Percentiles rank a stretch among this genome's conserved stretches.
Conservation (phyloP, 345 rosid genomes). For the Gossypium turneri region DNA sequence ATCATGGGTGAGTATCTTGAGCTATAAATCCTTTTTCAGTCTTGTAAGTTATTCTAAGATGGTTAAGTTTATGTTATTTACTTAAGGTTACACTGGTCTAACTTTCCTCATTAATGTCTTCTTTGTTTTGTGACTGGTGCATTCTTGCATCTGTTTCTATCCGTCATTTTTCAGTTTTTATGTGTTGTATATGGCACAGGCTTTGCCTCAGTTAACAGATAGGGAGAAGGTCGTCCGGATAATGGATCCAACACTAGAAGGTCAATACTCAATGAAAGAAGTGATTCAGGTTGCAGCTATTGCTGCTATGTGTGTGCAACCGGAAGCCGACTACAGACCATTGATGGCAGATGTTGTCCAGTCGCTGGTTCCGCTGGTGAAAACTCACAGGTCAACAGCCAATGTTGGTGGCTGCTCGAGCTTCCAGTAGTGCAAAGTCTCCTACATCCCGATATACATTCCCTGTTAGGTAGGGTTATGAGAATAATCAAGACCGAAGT, state of each 20-base stretch:
- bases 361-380: constrained; percentile 75
- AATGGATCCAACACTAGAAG: constrained; percentile 80
- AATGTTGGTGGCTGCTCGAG: constrained; percentile 51
- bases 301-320: constrained; percentile 95
- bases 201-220: constrained; percentile 69
- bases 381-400: constrained; percentile 49
- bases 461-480: constrained; percentile 34
- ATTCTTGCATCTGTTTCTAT: neutral
- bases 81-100: neutral
- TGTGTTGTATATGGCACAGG: constrained; percentile 35
- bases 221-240: constrained; percentile 77
- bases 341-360: constrained; percentile 94
- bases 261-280: constrained; percentile 79
- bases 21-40: neutral
- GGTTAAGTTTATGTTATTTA: neutral
- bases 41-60: neutral
- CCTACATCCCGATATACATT: constrained; percentile 29
- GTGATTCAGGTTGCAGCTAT: constrained; percentile 90
- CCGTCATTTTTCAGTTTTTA: constrained; percentile 3
- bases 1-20: constrained; percentile 53
- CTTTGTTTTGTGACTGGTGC: neutral
- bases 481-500: neutral
- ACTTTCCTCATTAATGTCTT: neutral
- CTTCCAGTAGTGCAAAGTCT: constrained; percentile 42
- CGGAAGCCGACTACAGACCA: constrained; percentile 86